These are phyloP conservation scores for Dicorynia guianensis DNA, from an alignment of 306 rosid species.

Conservation along the genomic window DNA sequence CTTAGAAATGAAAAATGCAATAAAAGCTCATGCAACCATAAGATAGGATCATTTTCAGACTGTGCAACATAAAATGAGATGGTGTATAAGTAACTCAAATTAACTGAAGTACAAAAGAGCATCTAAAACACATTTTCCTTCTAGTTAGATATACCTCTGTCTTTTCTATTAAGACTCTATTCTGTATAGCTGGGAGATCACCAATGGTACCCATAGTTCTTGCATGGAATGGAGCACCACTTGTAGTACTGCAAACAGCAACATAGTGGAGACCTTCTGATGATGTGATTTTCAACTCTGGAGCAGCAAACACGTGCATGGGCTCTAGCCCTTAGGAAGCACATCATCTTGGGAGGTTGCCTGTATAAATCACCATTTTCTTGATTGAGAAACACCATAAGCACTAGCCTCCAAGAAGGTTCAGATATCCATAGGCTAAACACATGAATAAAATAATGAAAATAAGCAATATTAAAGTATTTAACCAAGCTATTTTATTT, in stretches of 20 bases:
- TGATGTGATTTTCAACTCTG: conserved; percentile 73
- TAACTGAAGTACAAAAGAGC: background rate
- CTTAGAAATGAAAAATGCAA: too few relatives aligned
- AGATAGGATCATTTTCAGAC: conserved; percentile 77
- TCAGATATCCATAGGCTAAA: too few relatives aligned
- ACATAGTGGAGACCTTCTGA: conserved; percentile 72
- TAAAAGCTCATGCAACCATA: conserved; percentile 99
- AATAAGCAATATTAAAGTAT: too few relatives aligned
- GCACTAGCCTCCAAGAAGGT: conserved; percentile 98
- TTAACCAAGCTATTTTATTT: too few relatives aligned
- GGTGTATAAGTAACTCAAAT: conserved; percentile 17
- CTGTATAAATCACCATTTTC: conserved; percentile 97
- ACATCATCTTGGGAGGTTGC: conserved; percentile 91
- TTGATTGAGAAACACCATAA: conserved; percentile 92
- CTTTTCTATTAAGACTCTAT: conserved; percentile 79
- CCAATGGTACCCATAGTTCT: conserved; percentile 97
- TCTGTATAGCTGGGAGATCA: conserved; percentile 89
- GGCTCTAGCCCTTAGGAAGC: conserved; percentile 99
- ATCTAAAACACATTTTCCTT: conserved; percentile 2
- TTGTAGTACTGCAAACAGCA: conserved; percentile 85
- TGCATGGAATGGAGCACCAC: conserved; percentile 92
- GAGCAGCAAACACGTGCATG: conserved; percentile 88
- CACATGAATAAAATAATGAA: too few relatives aligned
- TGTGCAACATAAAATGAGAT: conserved; percentile 42
- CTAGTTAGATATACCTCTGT: conserved; percentile 60